Evolutionary conservation across 2,329 filamentous ascomycete genomes (phyloP), one percentile per base, ranked within the genome.

Genomic region (Hymenoscyphus fraxineus): DNA sequence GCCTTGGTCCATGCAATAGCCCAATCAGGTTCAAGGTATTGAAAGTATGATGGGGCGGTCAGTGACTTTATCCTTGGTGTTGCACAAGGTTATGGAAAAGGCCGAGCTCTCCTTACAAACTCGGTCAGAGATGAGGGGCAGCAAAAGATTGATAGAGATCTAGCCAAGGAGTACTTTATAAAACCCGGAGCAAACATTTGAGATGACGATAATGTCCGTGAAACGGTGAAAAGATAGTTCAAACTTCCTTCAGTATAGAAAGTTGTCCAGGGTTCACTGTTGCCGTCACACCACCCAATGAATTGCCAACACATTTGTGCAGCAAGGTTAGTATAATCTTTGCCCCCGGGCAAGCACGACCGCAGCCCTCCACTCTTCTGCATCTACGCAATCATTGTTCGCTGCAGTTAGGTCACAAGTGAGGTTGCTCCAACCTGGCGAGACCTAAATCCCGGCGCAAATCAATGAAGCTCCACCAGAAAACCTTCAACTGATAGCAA

Each of bases 221-320:
- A 27, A 27, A 27, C 27, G 27, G 27, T 27, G 27, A 54, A 22
- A 27, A 54, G 22, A n/a, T 7, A 19, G 22, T 51, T 51, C 44
- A 12, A 54, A 22, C 13, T 27, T 27, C 19, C 19, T 54, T 27
- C 47, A 54, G 47, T 19, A 19, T 54, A 27, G 19, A 9, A 13
- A 27, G 3, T 5, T 13, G 22, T 19, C 22, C 19, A 13, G 22
- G 47, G 22, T 54, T 54, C 19, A 22, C 47, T 22, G 9, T 13
- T 54, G 19, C 47, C 47, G 22, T 22, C 47, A 54, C 47, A 54
- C 47, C 19, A 54, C 47, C 35, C 47, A 54, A 54, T 54, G 47
- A 54, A 27, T 54, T 54, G 47, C 22, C 47, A 54, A 54, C 47
- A 27, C 47, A 54, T 54, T 54, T 22, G 47, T 54, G 47, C 47